These are phyloP conservation scores for Trichaptum fuscoviolaceum DNA, from an alignment of 768 basidiomycete genomes.

Conservation along the genomic window DNA sequence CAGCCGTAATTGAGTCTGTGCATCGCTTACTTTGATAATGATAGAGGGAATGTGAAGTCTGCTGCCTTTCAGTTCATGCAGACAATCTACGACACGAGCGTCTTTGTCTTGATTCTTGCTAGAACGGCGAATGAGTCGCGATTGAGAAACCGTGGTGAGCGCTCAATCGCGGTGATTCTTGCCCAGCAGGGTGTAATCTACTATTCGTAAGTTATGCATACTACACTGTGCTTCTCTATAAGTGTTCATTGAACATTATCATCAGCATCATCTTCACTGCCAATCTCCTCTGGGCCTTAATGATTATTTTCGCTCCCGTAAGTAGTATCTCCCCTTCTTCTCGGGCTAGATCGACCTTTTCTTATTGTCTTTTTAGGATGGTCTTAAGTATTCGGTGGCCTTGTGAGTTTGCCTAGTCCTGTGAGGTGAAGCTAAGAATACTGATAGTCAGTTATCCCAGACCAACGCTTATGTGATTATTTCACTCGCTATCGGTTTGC, in stretches of 20 bases:
- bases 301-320: neutral
- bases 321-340: neutral
- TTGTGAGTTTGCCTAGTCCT: neutral
- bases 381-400: neutral
- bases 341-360: neutral
- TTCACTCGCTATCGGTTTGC: neutral
- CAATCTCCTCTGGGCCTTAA: neutral
- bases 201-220: neutral
- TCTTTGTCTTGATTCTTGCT: neutral
- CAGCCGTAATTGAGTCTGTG: too few relatives aligned
- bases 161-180: neutral
- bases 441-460: neutral
- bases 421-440: neutral
- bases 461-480: neutral
- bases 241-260: neutral
- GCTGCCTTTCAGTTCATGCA: neutral
- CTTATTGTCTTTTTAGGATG: neutral
- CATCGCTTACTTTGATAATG: too few relatives aligned
- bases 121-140: neutral
- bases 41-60: neutral
- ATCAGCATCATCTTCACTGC: constrained; percentile 1
- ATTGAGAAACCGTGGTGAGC: neutral
- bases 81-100: neutral
- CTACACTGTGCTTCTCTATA: too few relatives aligned
- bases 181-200: neutral